Percentiles rank a stretch among this genome's conserved stretches.
These are phyloP conservation scores for Mortierella sp. DNA, from an alignment of 371 early-diverging fungal species.

Conservation along the genomic window DNA sequence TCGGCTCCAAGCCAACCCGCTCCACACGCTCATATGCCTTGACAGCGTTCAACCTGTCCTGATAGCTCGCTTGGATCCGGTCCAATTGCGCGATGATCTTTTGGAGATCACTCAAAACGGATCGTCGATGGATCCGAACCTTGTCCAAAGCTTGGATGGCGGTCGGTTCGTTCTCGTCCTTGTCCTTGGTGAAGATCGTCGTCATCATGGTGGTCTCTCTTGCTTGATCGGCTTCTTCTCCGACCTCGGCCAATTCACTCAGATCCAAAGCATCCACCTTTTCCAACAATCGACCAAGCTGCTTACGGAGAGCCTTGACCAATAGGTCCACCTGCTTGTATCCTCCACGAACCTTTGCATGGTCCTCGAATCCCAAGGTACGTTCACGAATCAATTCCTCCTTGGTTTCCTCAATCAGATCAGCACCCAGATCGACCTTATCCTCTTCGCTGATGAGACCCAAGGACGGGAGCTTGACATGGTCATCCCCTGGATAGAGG, in stretches of 20 bases:
- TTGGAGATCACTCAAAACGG: slow-evolving; percentile 15
- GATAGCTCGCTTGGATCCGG: slow-evolving; percentile 8
- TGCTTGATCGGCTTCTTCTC: slow-evolving; percentile 17
- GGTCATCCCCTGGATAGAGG: slow-evolving; percentile 26
- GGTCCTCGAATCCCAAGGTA: slow-evolving; percentile 29
- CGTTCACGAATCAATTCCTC: slow-evolving; percentile 41
- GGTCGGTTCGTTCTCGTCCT: slow-evolving; percentile 14
- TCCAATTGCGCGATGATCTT: slow-evolving; percentile 13
- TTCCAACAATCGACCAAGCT: slow-evolving; percentile 11
- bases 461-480: slow-evolving; percentile 26
- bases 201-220: too few relatives aligned
- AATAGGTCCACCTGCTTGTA: slow-evolving; percentile 24
- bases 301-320: slow-evolving; percentile 18
- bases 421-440: slow-evolving; percentile 12
- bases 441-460: slow-evolving; percentile 30
- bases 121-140: slow-evolving; percentile 21
- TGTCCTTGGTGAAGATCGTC: too few relatives aligned
- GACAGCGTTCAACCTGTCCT: slow-evolving; percentile 15
- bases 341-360: slow-evolving; percentile 27
- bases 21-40: slow-evolving; percentile 26
- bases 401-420: slow-evolving; percentile 29
- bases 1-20: slow-evolving; percentile 28
- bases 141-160: slow-evolving; percentile 27
- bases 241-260: slow-evolving; percentile 27
- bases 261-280: slow-evolving; percentile 14